These are phyloP conservation scores for Talaromyces sp. DNA, from an alignment of 2,329 filamentous ascomycete genomes.

Conservation along the genomic window DNA sequence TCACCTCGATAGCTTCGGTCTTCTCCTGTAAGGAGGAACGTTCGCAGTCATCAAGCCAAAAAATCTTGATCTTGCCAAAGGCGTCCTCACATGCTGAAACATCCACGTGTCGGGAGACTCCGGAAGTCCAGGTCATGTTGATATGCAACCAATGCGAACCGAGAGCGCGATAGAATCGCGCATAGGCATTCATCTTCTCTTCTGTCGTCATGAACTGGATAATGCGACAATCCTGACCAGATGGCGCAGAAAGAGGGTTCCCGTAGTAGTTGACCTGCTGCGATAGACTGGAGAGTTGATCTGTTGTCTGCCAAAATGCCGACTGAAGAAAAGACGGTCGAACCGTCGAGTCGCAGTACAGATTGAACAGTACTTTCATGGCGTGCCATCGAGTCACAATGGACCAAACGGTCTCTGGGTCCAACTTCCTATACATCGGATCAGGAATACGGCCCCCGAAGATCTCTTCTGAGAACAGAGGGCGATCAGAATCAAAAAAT, in stretches of 20 bases:
- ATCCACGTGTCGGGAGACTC: background rate
- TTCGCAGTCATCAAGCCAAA: background rate
- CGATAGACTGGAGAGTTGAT: background rate
- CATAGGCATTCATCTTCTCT: slow-evolving; percentile 8
- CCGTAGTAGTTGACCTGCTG: background rate
- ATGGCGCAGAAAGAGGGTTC: background rate
- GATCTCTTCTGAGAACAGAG: background rate
- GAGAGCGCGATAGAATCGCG: slow-evolving; percentile 12
- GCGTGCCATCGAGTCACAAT: slow-evolving; percentile 16
- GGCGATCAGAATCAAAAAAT: background rate
- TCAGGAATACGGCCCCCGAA: background rate
- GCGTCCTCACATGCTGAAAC: background rate
- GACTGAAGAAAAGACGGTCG: slow-evolving; percentile 6
- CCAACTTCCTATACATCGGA: background rate
- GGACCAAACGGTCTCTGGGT: slow-evolving; percentile 4
- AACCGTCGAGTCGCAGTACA: slow-evolving; percentile 14
- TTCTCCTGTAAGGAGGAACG: slow-evolving; percentile 8
- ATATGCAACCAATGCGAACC: slow-evolving; percentile 8
- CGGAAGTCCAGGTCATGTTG: background rate
- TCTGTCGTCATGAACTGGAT: background rate
- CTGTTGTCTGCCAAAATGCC: background rate
- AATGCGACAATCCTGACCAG: background rate
- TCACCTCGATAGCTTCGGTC: slow-evolving; percentile 8
- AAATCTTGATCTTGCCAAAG: background rate
- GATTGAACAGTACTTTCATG: slow-evolving; percentile 14